Percentiles rank a stretch among this genome's conserved stretches.
Evolutionary conservation across 1,284 basidiomycete genomes (phyloP).

Genomic region (Sphagnurus paluster): DNA sequence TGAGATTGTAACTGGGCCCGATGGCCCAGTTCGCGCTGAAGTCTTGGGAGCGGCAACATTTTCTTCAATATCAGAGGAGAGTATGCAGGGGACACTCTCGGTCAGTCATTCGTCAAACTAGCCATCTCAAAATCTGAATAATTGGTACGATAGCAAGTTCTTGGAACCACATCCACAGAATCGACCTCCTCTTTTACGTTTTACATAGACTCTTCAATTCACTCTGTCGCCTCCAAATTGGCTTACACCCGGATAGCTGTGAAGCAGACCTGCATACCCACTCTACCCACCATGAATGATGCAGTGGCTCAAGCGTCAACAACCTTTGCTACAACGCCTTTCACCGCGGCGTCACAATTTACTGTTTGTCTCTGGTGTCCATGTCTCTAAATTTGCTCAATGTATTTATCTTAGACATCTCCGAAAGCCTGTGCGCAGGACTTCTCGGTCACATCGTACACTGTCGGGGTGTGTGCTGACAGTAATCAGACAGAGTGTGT

Average conservation of each 20-base stretch:
- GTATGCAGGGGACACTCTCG: slow-evolving; percentile 15
- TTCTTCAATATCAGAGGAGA: not conserved
- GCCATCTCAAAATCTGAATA: not conserved
- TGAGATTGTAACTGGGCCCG: slow-evolving; percentile 16
- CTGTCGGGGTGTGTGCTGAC: slow-evolving; percentile 15
- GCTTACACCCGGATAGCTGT: slow-evolving; percentile 13
- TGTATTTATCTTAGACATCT: slow-evolving; percentile 6
- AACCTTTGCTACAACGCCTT: not conserved
- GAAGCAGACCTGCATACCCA: slow-evolving; percentile 15
- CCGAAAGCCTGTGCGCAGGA: slow-evolving; percentile 11
- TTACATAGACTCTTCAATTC: slow-evolving; percentile 12
- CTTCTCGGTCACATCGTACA: slow-evolving; percentile 12
- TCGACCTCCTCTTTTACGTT: slow-evolving; percentile 16
- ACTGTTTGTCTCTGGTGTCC: slow-evolving; percentile 13
- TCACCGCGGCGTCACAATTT: slow-evolving; percentile 10
- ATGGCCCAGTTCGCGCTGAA: slow-evolving; percentile 16
- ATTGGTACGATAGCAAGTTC: slow-evolving; percentile 12
- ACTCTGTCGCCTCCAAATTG: slow-evolving; percentile 1
- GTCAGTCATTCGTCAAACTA: slow-evolving; percentile 3
- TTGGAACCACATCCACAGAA: slow-evolving; percentile 14
- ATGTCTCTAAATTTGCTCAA: not conserved
- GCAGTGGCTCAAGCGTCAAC: slow-evolving; percentile 1
- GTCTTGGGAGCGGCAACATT: slow-evolving; percentile 14
- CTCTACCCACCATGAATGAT: slow-evolving; percentile 1
- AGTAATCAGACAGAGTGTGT: slow-evolving; percentile 8